Evolutionary conservation across 768 basidiomycete genomes (phyloP), one percentile per base, ranked within the genome.

Genomic region (Boletus coccyginus): DNA sequence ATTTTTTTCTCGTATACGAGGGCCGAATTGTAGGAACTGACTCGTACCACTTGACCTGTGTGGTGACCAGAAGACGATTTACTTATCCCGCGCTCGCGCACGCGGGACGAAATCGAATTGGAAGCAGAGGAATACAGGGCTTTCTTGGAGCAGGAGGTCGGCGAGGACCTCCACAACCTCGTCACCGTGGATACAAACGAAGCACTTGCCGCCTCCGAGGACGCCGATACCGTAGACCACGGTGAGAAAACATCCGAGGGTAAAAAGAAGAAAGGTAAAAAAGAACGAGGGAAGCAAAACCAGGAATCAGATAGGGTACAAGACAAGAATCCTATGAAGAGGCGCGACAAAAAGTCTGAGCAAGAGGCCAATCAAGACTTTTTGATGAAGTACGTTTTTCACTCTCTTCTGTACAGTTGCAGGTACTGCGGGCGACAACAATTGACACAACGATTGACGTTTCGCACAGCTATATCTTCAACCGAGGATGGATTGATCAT

Each of bases 401-500:
- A 10, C 2, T 36, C 7, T 17, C 19, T 36, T 38, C 38, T 52
- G 9, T 41, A 3, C 27, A 27, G 6, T 27, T 27, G 6, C 27
- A 27, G 35, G 13, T 35, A 35, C 13, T 13, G 35, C 35, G 13
- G 33, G 16, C 6, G 41, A 32, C 17, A 16, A n/a, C n/a, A 21
- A 21, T 21, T 21, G 21, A 21, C 21, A 2, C 21, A 21, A 21
- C 9, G 29, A 47, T 24, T 61, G 47, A 60, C 48, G 3, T 35
- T 51, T 50, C 39, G 1, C 9, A 6, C 64, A 98, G 95, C 71
- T 99, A 97, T 71, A 97, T 99, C 61, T 78, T 98, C 21, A 95
- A 96, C 70, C 92, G 97, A 31, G 97, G 96, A 2, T 99, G 97
- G 97, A 86, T 99, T 46, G 97, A 98, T 71, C 83, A 81, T 47